Base-by-base conservation (phyloP, 2,329 filamentous ascomycete species). In the Helotiales sp. region DNA sequence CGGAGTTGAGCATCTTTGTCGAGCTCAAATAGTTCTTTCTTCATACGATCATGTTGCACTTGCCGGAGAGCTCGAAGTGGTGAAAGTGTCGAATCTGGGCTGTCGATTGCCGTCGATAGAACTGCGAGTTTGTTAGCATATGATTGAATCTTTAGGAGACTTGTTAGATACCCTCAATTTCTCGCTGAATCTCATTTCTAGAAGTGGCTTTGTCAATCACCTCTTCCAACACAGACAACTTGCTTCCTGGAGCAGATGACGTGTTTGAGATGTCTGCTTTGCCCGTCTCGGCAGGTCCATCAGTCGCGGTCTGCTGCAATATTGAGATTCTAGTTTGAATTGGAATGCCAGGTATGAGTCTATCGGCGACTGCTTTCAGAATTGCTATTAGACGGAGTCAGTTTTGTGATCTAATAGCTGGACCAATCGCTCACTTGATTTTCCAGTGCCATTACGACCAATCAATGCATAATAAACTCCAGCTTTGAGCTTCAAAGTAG, bases 381-480 rank as follows among this genome's bases (percentile, higher is more conserved):
- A 93, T 74, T 0, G 89, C 86, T 89, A 46, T 6, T 25, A 46
- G 13, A 17, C 24, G 7, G 40, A 12, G 27, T 15, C 15, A 25
- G 40, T 13, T 27, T 27, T 7, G 15, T 42, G 7, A 17, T 5
- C 9, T 12, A 4, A n/a, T 8, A 13, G 3, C 15, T 13, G 5
- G 33, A 15, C 8, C 17, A 13, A 12, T 22, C 17, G 68, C 80
- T 71, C 73, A 88, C 86, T 93, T 3, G 89, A 93, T 70, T 96
- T 96, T 5, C 91, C 91, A 1, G 86, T 88, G 0, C 91, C 91
- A 73, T 96, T 96, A 6, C 89, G 81, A 0, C 91, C 91, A 19
- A 93, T 78, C 1, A 96, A 77, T 0, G 90, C 90, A 77, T 96
- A 96, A 60, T 89, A 81, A 46, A 85, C 79, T 0, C 89, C 87